Percentiles rank a stretch among this genome's conserved stretches.
These are phyloP conservation scores for Sphagnum magellanicum DNA, from an alignment of 228 moss, liverwort and hornwort genomes.

Conservation along the genomic window DNA sequence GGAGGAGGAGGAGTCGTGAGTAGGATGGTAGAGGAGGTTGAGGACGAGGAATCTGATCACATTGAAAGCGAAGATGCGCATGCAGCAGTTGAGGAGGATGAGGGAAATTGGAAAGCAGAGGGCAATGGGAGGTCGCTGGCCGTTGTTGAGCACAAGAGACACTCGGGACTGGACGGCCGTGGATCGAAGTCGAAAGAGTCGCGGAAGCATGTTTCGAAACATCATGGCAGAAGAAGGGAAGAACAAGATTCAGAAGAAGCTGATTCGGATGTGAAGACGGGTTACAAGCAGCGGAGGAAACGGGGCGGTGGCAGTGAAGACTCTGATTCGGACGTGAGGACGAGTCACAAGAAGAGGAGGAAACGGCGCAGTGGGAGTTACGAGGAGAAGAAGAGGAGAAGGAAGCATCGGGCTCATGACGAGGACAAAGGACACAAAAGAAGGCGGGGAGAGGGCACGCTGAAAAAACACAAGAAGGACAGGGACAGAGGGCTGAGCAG, in stretches of 20 bases:
- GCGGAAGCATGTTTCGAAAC: not conserved
- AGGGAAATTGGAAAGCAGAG: not conserved
- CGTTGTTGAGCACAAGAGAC: too few relatives aligned
- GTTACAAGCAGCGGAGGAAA: not conserved
- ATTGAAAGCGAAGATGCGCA: not conserved
- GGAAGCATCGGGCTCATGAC: conserved; percentile 9
- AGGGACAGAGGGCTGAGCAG: conserved; percentile 6
- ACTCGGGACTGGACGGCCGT: too few relatives aligned
- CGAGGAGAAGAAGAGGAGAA: conserved; percentile 16
- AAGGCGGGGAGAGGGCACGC: conserved; percentile 11
- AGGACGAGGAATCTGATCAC: conserved; percentile 1
- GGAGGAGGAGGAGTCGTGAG: not conserved
- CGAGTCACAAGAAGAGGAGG: not conserved
- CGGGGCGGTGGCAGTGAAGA: not conserved
- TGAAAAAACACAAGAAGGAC: conserved; percentile 15
- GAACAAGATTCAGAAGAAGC: not conserved
- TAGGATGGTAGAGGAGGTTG: not conserved
- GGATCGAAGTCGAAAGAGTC: too few relatives aligned
- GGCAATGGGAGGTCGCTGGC: too few relatives aligned
- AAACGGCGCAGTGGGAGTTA: conserved; percentile 12
- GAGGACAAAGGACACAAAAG: not conserved
- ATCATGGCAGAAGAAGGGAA: too few relatives aligned
- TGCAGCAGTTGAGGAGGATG: not conserved
- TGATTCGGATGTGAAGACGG: not conserved
- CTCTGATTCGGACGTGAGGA: not conserved